Evolutionary conservation across 768 basidiomycete species (phyloP).

Genomic region (Lactarius tabidus): DNA sequence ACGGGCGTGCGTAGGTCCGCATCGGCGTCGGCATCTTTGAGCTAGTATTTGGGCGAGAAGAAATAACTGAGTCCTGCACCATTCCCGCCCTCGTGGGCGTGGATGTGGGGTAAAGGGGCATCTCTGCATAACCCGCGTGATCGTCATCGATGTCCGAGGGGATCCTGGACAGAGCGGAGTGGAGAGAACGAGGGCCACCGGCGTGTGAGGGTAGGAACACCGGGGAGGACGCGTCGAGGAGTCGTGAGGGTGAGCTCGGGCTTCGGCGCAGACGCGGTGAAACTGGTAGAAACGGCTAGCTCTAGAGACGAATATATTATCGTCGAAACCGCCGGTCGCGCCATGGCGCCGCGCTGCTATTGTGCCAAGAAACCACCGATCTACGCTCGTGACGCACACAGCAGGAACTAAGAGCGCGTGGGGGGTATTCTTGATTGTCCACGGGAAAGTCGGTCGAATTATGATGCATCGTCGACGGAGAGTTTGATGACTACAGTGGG

Average conservation of each 20-base stretch:
- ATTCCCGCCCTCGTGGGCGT: not conserved
- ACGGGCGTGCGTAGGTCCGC: not conserved
- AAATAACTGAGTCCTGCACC: slow-evolving; percentile 16
- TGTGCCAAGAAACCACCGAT: too few species aligned
- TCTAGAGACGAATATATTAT: slow-evolving; percentile 80
- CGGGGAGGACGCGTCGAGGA: slow-evolving; percentile 19
- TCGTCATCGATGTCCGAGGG: slow-evolving; percentile 35
- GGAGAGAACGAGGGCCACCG: slow-evolving; percentile 42
- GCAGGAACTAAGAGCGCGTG: too few species aligned
- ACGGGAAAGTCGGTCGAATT: too few species aligned
- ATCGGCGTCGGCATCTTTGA: not conserved
- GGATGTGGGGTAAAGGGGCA: too few species aligned
- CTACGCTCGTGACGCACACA: too few species aligned
- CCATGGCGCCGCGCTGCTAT: too few species aligned
- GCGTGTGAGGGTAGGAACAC: slow-evolving; percentile 30
- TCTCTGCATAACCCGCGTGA: slow-evolving; percentile 11
- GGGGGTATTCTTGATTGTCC: too few species aligned
- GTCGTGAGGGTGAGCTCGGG: not conserved
- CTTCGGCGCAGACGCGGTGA: not conserved
- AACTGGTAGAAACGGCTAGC: too few species aligned
- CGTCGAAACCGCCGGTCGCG: slow-evolving; percentile 52
- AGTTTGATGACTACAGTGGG: too few species aligned
- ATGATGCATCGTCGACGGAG: too few species aligned
- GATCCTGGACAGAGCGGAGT: slow-evolving; percentile 53
- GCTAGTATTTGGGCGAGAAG: slow-evolving; percentile 1